Evolutionary conservation across 768 basidiomycete species (phyloP).

Genomic region (Cystoderma amianthinum): DNA sequence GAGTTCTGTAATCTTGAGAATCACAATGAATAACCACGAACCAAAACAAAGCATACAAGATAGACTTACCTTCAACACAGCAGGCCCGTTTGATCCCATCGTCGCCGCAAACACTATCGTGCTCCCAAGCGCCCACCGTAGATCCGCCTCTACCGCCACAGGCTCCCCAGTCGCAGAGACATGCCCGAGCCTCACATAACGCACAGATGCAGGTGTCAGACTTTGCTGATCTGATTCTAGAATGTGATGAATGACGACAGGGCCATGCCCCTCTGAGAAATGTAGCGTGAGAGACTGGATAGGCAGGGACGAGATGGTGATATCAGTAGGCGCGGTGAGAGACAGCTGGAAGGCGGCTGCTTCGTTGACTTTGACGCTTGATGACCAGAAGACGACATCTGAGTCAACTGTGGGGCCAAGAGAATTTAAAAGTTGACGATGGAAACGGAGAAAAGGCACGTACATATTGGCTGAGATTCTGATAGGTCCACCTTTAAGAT

Average conservation of each 20-base stretch:
- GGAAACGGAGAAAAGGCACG: too few relatives aligned
- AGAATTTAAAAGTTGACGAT: too few relatives aligned
- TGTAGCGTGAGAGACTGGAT: slow-evolving; percentile 55
- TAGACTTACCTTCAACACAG: slow-evolving; percentile 44
- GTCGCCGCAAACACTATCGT: slow-evolving; percentile 56
- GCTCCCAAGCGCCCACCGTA: slow-evolving; percentile 54
- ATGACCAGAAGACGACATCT: slow-evolving; percentile 64
- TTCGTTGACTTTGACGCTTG: slow-evolving; percentile 53
- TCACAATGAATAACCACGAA: slow-evolving; percentile 5
- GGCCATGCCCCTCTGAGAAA: slow-evolving; percentile 40
- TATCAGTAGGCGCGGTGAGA: slow-evolving; percentile 42
- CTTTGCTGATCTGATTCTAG: slow-evolving; percentile 6
- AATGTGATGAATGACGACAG: slow-evolving; percentile 45
- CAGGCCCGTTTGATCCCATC: slow-evolving; percentile 42
- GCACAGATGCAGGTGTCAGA: slow-evolving; percentile 17
- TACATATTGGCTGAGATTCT: slow-evolving; percentile 60
- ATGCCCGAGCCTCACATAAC: slow-evolving; percentile 40
- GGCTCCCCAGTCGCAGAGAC: slow-evolving; percentile 12
- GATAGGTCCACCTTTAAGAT: slow-evolving; percentile 55
- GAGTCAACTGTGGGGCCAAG: slow-evolving; percentile 69
- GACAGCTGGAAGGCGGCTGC: slow-evolving; percentile 69
- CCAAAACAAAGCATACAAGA: neutral
- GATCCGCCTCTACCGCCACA: slow-evolving; percentile 24
- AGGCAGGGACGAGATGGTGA: slow-evolving; percentile 49
- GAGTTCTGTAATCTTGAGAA: slow-evolving; percentile 37